Evolutionary conservation across 148 eudicot genomes (phyloP).

Genomic region (Gaultheria prostrata): DNA sequence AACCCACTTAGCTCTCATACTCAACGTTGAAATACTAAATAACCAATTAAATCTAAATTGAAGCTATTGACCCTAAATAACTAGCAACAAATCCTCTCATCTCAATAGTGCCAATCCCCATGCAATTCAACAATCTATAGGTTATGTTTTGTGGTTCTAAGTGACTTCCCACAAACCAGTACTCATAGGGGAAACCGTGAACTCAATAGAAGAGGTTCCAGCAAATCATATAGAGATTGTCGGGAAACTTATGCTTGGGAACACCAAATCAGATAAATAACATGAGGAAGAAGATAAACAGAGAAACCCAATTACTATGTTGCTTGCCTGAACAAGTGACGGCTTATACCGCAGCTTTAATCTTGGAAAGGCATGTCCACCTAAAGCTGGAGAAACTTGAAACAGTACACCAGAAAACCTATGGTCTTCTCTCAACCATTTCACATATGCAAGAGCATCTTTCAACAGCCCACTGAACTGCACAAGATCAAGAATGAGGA

Average conservation of each 20-base stretch:
- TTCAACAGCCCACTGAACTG: conserved; percentile 93
- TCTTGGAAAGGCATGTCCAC: conserved; percentile 89
- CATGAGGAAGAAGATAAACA: conserved; percentile 2
- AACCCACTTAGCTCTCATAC: neutral
- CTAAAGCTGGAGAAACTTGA: conserved; percentile 72
- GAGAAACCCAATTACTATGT: neutral
- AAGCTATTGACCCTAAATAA: neutral
- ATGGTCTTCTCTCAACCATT: conserved; percentile 78
- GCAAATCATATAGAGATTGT: neutral
- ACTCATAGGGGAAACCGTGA: neutral
- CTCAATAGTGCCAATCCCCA: neutral
- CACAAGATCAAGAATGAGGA: conserved; percentile 27
- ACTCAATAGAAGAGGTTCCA: neutral
- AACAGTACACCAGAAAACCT: conserved; percentile 66
- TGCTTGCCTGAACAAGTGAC: conserved; percentile 84
- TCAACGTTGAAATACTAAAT: neutral
- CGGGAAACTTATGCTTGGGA: neutral
- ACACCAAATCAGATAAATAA: neutral
- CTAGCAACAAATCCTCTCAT: neutral
- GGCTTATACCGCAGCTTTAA: conserved; percentile 90
- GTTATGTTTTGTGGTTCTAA: neutral
- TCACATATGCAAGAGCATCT: conserved; percentile 69
- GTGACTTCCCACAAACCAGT: neutral
- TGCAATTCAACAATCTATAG: neutral
- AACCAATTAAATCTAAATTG: neutral